These are phyloP conservation scores for Colletotrichum spaethianum DNA, from an alignment of 2,329 filamentous ascomycete genomes.

Conservation along the genomic window DNA sequence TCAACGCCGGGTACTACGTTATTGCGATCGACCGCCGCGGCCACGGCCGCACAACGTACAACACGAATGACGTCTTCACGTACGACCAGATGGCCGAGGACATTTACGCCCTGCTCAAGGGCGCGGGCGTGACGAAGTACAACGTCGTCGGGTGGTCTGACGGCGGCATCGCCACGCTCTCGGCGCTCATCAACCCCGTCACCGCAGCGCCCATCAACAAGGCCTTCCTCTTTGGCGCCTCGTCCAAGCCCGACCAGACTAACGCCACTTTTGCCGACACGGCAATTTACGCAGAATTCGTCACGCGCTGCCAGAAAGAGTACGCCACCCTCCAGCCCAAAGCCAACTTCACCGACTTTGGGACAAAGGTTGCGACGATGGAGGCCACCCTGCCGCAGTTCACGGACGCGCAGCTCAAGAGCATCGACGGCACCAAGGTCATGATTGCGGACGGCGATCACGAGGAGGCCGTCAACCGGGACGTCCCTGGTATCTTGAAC, in stretches of 20 bases:
- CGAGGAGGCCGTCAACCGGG: conserved; percentile 57
- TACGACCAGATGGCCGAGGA: conserved; percentile 56
- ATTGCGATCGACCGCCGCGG: conserved; percentile 58
- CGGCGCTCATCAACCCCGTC: conserved; percentile 51
- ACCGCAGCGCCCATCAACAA: conserved; percentile 52
- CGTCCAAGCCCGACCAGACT: conserved; percentile 50
- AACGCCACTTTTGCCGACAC: conserved; percentile 53
- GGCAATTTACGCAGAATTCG: conserved; percentile 45
- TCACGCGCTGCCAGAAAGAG: conserved; percentile 52
- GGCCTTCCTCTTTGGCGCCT: conserved; percentile 57
- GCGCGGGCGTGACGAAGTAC: conserved; percentile 48
- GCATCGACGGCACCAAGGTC: conserved; percentile 48
- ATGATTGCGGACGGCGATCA: conserved; percentile 50
- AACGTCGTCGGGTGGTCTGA: conserved; percentile 59
- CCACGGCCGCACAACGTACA: conserved; percentile 57
- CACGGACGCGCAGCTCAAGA: conserved; percentile 47
- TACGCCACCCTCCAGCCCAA: conserved; percentile 53
- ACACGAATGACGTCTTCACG: conserved; percentile 53
- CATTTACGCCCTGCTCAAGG: conserved; percentile 50
- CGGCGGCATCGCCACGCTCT: conserved; percentile 55
- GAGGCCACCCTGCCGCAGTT: conserved; percentile 54
- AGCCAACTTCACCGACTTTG: conserved; percentile 55
- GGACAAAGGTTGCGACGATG: conserved; percentile 53
- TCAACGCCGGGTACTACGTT: conserved; percentile 53
- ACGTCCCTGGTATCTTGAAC: conserved; percentile 53